Conservation (phyloP, 768 basidiomycete genomes). For the Tubosaeta sp. region DNA sequence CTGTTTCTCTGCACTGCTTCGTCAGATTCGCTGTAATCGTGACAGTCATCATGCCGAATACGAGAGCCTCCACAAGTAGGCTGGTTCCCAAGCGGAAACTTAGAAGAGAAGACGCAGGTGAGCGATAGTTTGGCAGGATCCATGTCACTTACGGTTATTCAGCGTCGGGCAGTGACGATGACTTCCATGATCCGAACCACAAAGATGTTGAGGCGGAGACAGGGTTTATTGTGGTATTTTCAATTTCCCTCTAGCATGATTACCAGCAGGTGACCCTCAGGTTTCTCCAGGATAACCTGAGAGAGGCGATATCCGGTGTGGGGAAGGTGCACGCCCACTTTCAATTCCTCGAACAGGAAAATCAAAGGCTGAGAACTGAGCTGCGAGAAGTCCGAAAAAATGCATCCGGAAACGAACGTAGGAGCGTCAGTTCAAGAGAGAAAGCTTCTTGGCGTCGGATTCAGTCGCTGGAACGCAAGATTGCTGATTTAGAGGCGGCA, state of each 20-base stretch:
- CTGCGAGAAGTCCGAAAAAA: neutral
- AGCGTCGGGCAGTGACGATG: slow-evolving; percentile 4
- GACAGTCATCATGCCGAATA: slow-evolving; percentile 8
- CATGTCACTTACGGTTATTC: neutral
- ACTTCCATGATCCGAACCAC: neutral
- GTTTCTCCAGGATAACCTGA: slow-evolving; percentile 9
- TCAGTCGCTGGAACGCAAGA: slow-evolving; percentile 5
- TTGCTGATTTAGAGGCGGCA: slow-evolving; percentile 3
- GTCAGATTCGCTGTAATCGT: too few relatives aligned
- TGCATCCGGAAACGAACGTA: neutral
- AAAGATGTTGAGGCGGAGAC: neutral
- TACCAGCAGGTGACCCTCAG: neutral
- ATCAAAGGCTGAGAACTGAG: slow-evolving; percentile 3
- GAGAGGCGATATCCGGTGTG: slow-evolving; percentile 2
- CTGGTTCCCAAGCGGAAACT: neutral
- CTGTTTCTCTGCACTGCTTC: neutral
- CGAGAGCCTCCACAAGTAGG: slow-evolving; percentile 7
- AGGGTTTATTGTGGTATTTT: slow-evolving; percentile 8
- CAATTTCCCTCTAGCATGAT: neutral
- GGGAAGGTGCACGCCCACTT: slow-evolving; percentile 8
- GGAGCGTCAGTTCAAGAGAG: neutral
- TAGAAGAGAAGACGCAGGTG: neutral
- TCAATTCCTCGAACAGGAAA: slow-evolving; percentile 9
- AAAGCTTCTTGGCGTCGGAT: slow-evolving; percentile 7
- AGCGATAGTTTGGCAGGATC: neutral